A percentile compares a stretch with the other conserved stretches of the same genome.
These are phyloP conservation scores for Sporothrix schenckii DNA, from an alignment of 2,329 filamentous ascomycete genomes.

Conservation along the genomic window DNA sequence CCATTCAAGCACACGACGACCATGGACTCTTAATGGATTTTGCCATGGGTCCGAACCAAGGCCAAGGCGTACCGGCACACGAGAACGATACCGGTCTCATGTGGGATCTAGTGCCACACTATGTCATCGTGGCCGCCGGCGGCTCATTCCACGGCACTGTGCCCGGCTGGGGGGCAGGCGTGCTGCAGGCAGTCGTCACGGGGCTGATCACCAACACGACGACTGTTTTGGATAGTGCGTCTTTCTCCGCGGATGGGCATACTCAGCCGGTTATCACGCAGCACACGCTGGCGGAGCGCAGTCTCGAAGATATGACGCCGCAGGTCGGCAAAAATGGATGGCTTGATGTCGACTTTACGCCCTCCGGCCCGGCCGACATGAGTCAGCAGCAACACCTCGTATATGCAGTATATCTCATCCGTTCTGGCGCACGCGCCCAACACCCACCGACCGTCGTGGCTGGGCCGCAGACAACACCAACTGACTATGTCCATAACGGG, in stretches of 20 bases:
- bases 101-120: constrained; percentile 9
- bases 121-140: background rate
- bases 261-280: background rate
- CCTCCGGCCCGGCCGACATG: background rate
- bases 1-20: background rate
- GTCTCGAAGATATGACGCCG: background rate
- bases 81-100: background rate
- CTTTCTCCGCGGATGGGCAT: background rate
- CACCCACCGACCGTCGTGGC: background rate
- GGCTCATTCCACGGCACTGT: background rate
- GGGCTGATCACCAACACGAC: background rate
- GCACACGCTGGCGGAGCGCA: constrained; percentile 11
- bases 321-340: background rate
- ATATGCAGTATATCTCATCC: constrained; percentile 5
- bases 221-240: background rate
- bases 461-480: background rate
- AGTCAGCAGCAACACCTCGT: background rate
- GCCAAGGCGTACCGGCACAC: constrained; percentile 11
- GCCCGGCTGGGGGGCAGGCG: constrained; percentile 1
- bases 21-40: background rate
- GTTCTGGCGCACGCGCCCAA: constrained; percentile 7
- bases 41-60: constrained; percentile 21
- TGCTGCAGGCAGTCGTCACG: background rate
- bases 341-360: background rate
- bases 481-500: constrained; percentile 17